A percentile compares a stretch with the other conserved stretches of the same genome.
Evolutionary conservation across 768 basidiomycete genomes (phyloP).

Genomic region (Mycena metata): DNA sequence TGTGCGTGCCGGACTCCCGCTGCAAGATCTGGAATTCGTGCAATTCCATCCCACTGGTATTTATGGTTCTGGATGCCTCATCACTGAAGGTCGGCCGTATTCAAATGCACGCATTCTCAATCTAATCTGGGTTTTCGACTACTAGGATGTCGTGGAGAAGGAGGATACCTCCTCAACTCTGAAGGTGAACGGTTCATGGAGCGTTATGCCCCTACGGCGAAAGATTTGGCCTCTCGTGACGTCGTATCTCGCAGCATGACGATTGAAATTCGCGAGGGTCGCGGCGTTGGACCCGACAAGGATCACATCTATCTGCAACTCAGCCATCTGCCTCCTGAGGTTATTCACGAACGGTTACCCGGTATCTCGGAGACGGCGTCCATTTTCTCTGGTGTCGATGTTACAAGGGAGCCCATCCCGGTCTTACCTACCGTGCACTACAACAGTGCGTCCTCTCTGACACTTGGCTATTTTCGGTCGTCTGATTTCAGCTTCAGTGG

Average conservation of each 20-base stretch:
- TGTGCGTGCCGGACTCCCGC: slow-evolving; percentile 92
- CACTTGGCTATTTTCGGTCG: slow-evolving; percentile 28
- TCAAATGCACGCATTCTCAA: slow-evolving; percentile 4
- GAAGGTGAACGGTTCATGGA: slow-evolving; percentile 99
- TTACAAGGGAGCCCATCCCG: slow-evolving; percentile 99
- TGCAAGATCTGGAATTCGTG: slow-evolving; percentile 99
- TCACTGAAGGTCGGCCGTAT: slow-evolving; percentile 84
- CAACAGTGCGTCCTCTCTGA: slow-evolving; percentile 82
- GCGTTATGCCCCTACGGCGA: slow-evolving; percentile 98
- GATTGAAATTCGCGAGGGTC: slow-evolving; percentile 97
- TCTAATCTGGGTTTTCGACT: not conserved
- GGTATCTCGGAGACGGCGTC: slow-evolving; percentile 99
- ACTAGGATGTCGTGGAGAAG: slow-evolving; percentile 98
- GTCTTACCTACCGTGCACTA: slow-evolving; percentile 99
- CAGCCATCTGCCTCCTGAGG: slow-evolving; percentile 95
- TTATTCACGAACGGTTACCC: slow-evolving; percentile 95
- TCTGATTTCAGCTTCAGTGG: slow-evolving; percentile 70
- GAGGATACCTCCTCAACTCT: slow-evolving; percentile 97
- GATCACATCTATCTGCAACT: slow-evolving; percentile 98
- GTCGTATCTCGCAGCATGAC: slow-evolving; percentile 99
- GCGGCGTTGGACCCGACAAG: slow-evolving; percentile 98
- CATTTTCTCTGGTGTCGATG: slow-evolving; percentile 98
- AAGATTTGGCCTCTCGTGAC: slow-evolving; percentile 99
- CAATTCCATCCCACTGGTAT: slow-evolving; percentile 99
- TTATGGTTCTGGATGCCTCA: slow-evolving; percentile 98